phyloP scores from a whole-genome alignment of 228 moss, liverwort and hornwort genomes.

The Sphagnum magellanicum region DNA sequence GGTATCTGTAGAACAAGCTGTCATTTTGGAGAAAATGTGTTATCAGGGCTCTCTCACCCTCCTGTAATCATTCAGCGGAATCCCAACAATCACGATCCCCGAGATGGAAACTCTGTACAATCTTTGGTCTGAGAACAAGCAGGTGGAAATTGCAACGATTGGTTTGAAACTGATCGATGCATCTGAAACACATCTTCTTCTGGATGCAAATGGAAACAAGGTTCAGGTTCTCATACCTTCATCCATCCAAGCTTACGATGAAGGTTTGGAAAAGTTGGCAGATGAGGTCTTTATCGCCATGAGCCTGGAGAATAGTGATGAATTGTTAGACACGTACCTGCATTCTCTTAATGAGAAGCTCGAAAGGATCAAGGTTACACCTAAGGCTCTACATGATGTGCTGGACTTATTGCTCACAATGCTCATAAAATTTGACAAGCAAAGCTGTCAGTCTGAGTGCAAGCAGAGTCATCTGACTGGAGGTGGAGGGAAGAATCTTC shows the following conservation, averaged over 20 bases:
- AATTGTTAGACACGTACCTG: constrained; percentile 32
- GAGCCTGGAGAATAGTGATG: constrained; percentile 14
- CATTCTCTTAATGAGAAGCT: constrained; percentile 45
- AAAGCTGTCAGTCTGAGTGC: background rate
- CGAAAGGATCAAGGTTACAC: constrained; percentile 31
- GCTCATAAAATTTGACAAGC: constrained; percentile 13
- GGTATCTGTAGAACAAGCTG: too few species aligned
- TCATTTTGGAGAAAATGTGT: too few species aligned
- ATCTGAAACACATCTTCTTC: constrained; percentile 33
- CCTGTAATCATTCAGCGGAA: too few species aligned
- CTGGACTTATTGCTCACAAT: constrained; percentile 36
- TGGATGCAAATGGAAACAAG: constrained; percentile 29
- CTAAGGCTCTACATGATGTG: constrained; percentile 25
- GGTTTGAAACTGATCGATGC: constrained; percentile 35
- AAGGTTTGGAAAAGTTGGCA: background rate
- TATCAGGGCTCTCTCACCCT: too few species aligned
- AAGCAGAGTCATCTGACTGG: background rate
- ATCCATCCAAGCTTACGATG: constrained; percentile 7
- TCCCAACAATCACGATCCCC: too few species aligned
- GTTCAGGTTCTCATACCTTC: constrained; percentile 65
- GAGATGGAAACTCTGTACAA: constrained; percentile 13
- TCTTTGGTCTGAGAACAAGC: constrained; percentile 39
- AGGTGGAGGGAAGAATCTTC: background rate
- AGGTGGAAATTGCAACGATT: constrained; percentile 7
- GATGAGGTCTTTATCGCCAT: constrained; percentile 53